These are phyloP conservation scores for Cladobotryum mycophilum DNA, from an alignment of 2,329 filamentous ascomycete species.

Conservation along the genomic window DNA sequence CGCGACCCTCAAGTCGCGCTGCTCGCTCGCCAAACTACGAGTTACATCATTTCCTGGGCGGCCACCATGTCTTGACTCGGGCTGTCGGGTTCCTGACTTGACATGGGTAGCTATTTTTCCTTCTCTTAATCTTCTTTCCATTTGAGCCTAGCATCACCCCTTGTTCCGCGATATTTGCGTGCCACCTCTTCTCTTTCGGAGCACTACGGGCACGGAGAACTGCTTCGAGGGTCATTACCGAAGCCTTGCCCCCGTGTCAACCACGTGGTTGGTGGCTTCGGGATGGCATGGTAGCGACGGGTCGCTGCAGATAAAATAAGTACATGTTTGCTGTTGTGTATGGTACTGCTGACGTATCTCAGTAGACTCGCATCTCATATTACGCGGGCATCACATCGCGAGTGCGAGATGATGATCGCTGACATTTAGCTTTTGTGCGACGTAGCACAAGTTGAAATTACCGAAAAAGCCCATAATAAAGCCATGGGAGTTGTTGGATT, in stretches of 20 bases:
- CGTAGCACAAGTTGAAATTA: too few species aligned
- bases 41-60: too few species aligned
- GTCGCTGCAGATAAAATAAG: background rate
- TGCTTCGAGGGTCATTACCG: background rate
- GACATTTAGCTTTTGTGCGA: too few species aligned
- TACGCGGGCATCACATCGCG: too few species aligned
- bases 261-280: conserved; percentile 1
- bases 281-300: background rate
- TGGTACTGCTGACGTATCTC: too few species aligned
- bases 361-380: too few species aligned
- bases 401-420: too few species aligned
- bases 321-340: background rate
- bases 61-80: background rate
- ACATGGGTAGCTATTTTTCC: background rate
- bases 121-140: background rate
- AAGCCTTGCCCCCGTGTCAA: background rate
- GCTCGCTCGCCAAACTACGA: background rate
- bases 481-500: too few species aligned
- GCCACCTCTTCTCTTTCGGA: background rate
- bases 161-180: background rate
- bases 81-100: background rate
- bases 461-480: too few species aligned
- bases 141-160: too few species aligned
- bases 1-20: conserved; percentile 2
- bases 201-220: background rate